A percentile compares a stretch with the other conserved stretches of the same genome.
Evolutionary conservation across 768 basidiomycete species (phyloP).

Genomic region (Rhizopogon rudus): DNA sequence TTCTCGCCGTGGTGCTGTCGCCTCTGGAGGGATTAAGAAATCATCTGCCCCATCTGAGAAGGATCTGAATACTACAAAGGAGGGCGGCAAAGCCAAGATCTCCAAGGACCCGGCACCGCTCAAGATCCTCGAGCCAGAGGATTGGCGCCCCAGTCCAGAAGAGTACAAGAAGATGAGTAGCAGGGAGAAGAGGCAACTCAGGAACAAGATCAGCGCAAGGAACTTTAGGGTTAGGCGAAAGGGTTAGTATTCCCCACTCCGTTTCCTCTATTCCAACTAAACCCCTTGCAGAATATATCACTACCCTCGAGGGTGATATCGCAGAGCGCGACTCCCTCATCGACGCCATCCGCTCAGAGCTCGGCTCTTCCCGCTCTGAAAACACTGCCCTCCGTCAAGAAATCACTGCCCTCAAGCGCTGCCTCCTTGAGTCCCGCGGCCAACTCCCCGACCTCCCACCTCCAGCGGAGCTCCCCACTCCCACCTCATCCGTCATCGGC

Average conservation of each 20-base stretch:
- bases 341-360: conserved; percentile 79
- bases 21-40: conserved; percentile 71
- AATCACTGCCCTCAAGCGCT: conserved; percentile 67
- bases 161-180: conserved; percentile 93
- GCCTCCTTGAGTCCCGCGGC: conserved; percentile 64
- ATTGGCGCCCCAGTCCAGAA: conserved; percentile 86
- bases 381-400: conserved; percentile 80
- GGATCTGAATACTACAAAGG: conserved; percentile 12
- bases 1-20: conserved; percentile 62
- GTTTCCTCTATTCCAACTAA: not conserved
- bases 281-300: conserved; percentile 75
- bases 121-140: conserved; percentile 41
- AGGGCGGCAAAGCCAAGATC: conserved; percentile 10
- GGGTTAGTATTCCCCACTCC: conserved; percentile 40
- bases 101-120: conserved; percentile 25
- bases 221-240: conserved; percentile 95
- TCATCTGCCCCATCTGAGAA: conserved; percentile 35
- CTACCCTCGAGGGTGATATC: conserved; percentile 90
- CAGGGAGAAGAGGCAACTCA: conserved; percentile 93
- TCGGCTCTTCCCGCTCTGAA: conserved; percentile 75
- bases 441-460: conserved; percentile 42
- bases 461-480: conserved; percentile 30
- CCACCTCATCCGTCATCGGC: conserved; percentile 31
- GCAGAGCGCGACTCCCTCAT: conserved; percentile 89
- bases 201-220: conserved; percentile 95